Conservation (phyloP, 192 early-diverging fungal species). For the Coemansia sp. region DNA sequence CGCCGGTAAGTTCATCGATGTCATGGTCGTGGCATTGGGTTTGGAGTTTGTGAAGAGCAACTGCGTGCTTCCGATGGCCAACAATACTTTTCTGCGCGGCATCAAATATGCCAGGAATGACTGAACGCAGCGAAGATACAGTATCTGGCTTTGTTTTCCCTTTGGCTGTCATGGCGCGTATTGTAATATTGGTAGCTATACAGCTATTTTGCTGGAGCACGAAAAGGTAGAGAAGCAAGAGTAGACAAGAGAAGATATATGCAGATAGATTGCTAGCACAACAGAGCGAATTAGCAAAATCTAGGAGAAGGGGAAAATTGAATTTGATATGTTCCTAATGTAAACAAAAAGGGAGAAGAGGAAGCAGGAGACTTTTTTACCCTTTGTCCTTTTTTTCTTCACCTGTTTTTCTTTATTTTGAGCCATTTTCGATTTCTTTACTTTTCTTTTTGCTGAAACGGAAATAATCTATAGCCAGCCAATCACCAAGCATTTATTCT, state of each 20-base stretch:
- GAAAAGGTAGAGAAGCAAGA: not conserved
- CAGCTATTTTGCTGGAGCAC: not conserved
- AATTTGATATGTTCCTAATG: not conserved
- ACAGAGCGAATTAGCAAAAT: not conserved
- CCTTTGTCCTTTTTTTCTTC: not conserved
- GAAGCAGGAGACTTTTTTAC: not conserved
- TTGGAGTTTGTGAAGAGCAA: constrained; percentile 74
- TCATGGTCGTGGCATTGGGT: constrained; percentile 53
- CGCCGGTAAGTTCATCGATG: constrained; percentile 52
- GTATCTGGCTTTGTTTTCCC: constrained; percentile 41
- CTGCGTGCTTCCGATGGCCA: constrained; percentile 70
- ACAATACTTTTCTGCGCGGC: constrained; percentile 68
- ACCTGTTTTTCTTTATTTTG: not conserved
- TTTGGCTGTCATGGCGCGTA: constrained; percentile 25
- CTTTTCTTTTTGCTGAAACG: not conserved
- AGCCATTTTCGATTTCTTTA: not conserved
- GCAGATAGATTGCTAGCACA: not conserved
- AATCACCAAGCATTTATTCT: not conserved
- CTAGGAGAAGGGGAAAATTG: not conserved
- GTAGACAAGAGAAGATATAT: not conserved
- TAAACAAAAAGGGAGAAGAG: constrained; percentile 4
- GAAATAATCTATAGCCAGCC: not conserved
- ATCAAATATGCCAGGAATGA: constrained; percentile 71
- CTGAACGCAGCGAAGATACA: constrained; percentile 49
- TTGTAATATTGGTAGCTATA: not conserved